Evolutionary conservation across 2,329 filamentous ascomycete species (phyloP), one percentile per base, ranked within the genome.

Genomic region (Elsinoe ampelina): DNA sequence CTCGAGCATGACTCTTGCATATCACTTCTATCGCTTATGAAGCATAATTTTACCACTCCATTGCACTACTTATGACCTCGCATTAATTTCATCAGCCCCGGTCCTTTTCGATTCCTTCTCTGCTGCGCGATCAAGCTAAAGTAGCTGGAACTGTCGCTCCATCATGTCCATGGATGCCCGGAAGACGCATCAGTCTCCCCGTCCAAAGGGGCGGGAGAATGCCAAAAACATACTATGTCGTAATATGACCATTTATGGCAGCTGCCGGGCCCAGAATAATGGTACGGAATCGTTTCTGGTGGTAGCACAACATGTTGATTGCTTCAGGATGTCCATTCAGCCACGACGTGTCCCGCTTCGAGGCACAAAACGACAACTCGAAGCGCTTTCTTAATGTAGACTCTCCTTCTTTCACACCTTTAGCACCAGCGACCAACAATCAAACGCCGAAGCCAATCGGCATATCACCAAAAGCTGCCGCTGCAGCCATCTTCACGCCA

Each of bases 171-270:
- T 56, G 22, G 71, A 73, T 63, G 65, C 69, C 64, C 71, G 72
- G 61, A 67, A 71, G 57, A 69, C 66, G 57, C 67, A 73, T 43
- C 63, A 69, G 45, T 74, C 72, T 66, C 72, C 72, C 62, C 67
- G 72, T 59, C 71, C 71, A 35, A 73, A 73, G 65, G 71, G 71
- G 59, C 70, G 72, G 63, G 61, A 65, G 73, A 87, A 87, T 70
- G 76, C 82, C 54, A 95, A 92, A 73, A 90, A 95, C 69, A 95
- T 89, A 5, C 80, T 92, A 58, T 96, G 90, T 74, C 86, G 90
- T 67, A 95, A 96, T 73, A 86, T 96, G 60, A 81, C 90, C 60
- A 95, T 96, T 65, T 95, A 95, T 71, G 90, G 90, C 57, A 87
- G 92, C 72, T 96, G 90, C 71, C 86, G 89, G 62, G 95, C 90